phyloP scores from a whole-genome alignment of 176 grass and related monocot species.

The Pharus latifolius region DNA sequence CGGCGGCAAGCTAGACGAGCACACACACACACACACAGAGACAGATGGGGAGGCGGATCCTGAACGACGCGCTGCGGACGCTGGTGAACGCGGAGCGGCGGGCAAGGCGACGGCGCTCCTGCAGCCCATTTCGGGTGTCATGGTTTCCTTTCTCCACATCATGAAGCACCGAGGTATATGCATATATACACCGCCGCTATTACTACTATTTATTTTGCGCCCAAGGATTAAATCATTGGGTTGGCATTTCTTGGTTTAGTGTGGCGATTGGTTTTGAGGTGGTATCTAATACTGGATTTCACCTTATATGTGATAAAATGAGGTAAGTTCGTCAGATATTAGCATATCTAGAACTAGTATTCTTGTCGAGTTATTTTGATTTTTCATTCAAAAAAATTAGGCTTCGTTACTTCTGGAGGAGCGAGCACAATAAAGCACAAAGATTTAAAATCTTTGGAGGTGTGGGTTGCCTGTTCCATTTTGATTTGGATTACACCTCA shows the following conservation, averaged over 20 bases:
- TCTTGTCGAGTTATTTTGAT: background rate
- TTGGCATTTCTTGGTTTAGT: background rate
- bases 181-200: background rate
- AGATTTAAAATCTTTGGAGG: background rate
- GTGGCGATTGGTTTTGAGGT: background rate
- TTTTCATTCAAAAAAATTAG: background rate
- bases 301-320: no score
- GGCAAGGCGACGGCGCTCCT: slow-evolving; percentile 52
- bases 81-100: slow-evolving; percentile 83
- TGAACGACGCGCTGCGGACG: slow-evolving; percentile 77
- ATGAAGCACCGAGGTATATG: slow-evolving; percentile 92
- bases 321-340: background rate
- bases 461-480: background rate
- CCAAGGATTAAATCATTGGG: background rate
- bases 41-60: slow-evolving; percentile 73
- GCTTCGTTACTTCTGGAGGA: background rate
- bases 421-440: background rate
- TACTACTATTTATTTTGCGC: background rate
- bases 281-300: no score
- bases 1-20: background rate
- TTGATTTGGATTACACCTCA: background rate
- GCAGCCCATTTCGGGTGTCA: slow-evolving; percentile 80
- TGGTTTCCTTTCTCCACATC: slow-evolving; percentile 87
- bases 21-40: no score
- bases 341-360: background rate